phyloP scores from a whole-genome alignment of 1,139 yeast genomes.

The Sugiyamaella grinbergsii region DNA sequence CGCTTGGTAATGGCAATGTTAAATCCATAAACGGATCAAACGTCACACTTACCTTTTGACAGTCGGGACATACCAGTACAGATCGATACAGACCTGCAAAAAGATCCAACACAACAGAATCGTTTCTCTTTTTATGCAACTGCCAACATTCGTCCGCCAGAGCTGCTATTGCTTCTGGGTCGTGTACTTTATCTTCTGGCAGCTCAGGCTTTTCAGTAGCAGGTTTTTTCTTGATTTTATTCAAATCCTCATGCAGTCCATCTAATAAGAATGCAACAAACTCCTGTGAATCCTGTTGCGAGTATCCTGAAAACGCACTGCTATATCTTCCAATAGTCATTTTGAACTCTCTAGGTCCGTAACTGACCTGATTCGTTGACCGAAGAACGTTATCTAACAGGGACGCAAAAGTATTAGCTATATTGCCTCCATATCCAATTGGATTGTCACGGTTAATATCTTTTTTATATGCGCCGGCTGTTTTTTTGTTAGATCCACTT shows the following conservation, averaged over 20 bases:
- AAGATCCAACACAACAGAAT: slow-evolving; percentile 79
- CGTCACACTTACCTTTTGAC: slow-evolving; percentile 78
- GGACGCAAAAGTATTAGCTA: slow-evolving; percentile 73
- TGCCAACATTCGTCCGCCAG: slow-evolving; percentile 82
- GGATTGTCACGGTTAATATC: slow-evolving; percentile 81
- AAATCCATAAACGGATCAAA: slow-evolving; percentile 94
- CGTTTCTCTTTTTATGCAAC: slow-evolving; percentile 77
- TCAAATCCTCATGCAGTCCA: slow-evolving; percentile 91
- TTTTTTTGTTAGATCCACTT: not conserved
- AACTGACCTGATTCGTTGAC: slow-evolving; percentile 37
- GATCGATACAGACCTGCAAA: slow-evolving; percentile 92
- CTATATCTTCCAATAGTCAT: slow-evolving; percentile 76
- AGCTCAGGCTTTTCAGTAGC: slow-evolving; percentile 86
- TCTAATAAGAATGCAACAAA: slow-evolving; percentile 86
- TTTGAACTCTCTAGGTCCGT: slow-evolving; percentile 76
- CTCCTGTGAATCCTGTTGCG: slow-evolving; percentile 96
- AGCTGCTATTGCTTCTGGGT: slow-evolving; percentile 55
- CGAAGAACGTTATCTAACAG: slow-evolving; percentile 53
- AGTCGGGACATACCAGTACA: slow-evolving; percentile 83
- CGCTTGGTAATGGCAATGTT: slow-evolving; percentile 84
- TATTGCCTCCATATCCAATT: slow-evolving; percentile 78
- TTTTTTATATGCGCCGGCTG: slow-evolving; percentile 48
- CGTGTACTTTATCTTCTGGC: slow-evolving; percentile 59
- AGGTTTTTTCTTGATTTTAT: slow-evolving; percentile 79
- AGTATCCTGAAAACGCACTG: slow-evolving; percentile 81